Evolutionary conservation across 768 basidiomycete genomes (phyloP).

Genomic region (Boletus rubroflammeus): DNA sequence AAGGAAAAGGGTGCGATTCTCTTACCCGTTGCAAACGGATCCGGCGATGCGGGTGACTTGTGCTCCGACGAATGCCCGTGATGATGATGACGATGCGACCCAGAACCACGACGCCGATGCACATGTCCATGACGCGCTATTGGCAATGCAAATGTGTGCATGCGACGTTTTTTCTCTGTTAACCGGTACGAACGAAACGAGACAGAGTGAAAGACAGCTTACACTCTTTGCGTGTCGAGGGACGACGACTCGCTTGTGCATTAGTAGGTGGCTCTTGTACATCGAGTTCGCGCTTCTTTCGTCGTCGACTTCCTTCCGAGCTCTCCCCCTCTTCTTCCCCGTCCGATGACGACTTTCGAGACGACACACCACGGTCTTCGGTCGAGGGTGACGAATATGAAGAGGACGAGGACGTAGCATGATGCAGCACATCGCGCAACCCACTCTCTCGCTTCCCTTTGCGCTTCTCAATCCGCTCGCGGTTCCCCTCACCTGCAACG

Average conservation of each 20-base stretch:
- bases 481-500: background rate
- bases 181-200: background rate
- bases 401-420: slow-evolving; percentile 9
- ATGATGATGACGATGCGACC: slow-evolving; percentile 8
- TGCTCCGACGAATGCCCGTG: slow-evolving; percentile 3
- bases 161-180: background rate
- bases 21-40: slow-evolving; percentile 25
- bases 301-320: slow-evolving; percentile 12
- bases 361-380: slow-evolving; percentile 6
- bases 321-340: slow-evolving; percentile 10
- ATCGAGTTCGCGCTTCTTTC: slow-evolving; percentile 21
- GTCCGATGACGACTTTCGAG: slow-evolving; percentile 9
- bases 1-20: too few species aligned
- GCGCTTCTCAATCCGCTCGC: slow-evolving; percentile 16
- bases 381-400: slow-evolving; percentile 5
- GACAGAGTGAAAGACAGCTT: background rate
- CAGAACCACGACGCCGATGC: slow-evolving; percentile 10
- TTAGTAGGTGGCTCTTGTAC: background rate
- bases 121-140: slow-evolving; percentile 6
- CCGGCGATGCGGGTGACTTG: slow-evolving; percentile 2
- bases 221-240: slow-evolving; percentile 16
- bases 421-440: background rate
- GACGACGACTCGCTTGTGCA: background rate
- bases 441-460: slow-evolving; percentile 8
- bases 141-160: background rate